phyloP scores from a whole-genome alignment of 163 green algal species.

The Chlorella variabilis region DNA sequence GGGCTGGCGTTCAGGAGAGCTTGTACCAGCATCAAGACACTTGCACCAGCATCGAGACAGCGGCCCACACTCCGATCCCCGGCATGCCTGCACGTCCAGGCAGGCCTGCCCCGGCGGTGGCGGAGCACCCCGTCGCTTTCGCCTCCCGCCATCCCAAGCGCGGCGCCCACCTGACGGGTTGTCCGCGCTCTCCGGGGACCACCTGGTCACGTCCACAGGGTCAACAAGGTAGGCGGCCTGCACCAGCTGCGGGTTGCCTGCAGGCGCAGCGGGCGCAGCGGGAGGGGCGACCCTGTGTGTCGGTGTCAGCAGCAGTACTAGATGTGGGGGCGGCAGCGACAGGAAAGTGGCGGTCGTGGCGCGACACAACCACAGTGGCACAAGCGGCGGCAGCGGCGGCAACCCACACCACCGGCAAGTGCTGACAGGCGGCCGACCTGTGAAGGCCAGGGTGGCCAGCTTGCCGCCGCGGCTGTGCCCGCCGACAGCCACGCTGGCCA shows the following conservation, averaged over 20 bases:
- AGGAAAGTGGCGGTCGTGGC: not conserved
- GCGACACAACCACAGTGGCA: too few species aligned
- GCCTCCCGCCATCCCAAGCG: too few species aligned
- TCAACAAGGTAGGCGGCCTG: slow-evolving; percentile 53
- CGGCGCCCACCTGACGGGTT: slow-evolving; percentile 54
- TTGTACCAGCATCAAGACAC: too few species aligned
- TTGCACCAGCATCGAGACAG: not conserved
- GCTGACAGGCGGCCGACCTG: too few species aligned
- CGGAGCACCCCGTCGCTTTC: too few species aligned
- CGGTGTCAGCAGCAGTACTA: too few species aligned
- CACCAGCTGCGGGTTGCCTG: slow-evolving; percentile 17
- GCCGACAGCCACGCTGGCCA: not conserved
- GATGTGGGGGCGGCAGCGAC: not conserved
- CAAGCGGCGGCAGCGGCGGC: too few species aligned
- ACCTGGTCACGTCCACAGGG: slow-evolving; percentile 46
- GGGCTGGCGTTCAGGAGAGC: too few species aligned
- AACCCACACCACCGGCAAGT: too few species aligned
- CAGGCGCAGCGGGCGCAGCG: not conserved
- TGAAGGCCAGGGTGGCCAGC: slow-evolving; percentile 59
- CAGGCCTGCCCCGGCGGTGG: too few species aligned
- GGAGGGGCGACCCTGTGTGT: not conserved
- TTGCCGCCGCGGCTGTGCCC: slow-evolving; percentile 72
- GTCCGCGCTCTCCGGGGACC: slow-evolving; percentile 43
- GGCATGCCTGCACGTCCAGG: not conserved
- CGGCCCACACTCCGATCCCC: not conserved